phyloP scores from a whole-genome alignment of 108 stramenopile genomes.

The Cylindrotheca closterium region DNA sequence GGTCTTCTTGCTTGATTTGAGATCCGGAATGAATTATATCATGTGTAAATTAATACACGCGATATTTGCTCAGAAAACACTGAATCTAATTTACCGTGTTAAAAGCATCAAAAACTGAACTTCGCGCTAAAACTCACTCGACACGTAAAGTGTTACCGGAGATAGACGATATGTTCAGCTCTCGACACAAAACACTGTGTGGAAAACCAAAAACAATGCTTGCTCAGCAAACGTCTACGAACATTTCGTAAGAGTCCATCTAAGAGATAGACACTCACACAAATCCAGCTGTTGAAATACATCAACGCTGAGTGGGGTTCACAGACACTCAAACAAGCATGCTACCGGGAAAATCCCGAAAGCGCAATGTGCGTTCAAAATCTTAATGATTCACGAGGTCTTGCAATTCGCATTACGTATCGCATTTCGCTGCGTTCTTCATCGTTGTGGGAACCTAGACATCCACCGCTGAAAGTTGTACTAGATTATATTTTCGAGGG shows the following conservation, averaged over 20 bases:
- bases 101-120: neutral
- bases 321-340: slow-evolving; percentile 91
- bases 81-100: neutral
- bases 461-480: slow-evolving; percentile 97
- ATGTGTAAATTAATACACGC: neutral
- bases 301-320: slow-evolving; percentile 70
- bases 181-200: slow-evolving; percentile 2
- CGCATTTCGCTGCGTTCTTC: slow-evolving; percentile 99
- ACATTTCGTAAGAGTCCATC: neutral
- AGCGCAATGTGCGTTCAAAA: slow-evolving; percentile 97
- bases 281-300: slow-evolving; percentile 38
- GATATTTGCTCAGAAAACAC: neutral
- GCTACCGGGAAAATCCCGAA: slow-evolving; percentile 79
- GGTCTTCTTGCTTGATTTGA: slow-evolving; percentile 88
- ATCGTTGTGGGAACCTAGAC: slow-evolving; percentile 98
- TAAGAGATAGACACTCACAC: slow-evolving; percentile 25
- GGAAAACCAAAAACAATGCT: neutral
- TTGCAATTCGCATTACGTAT: slow-evolving; percentile 97
- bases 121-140: slow-evolving; percentile 9
- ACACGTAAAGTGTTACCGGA: slow-evolving; percentile 14
- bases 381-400: slow-evolving; percentile 93
- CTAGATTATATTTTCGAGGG: slow-evolving; percentile 33
- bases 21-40: slow-evolving; percentile 38
- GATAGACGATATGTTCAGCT: slow-evolving; percentile 3
- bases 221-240: neutral